phyloP scores from a whole-genome alignment of 202 grass and related monocot species.

The Carex sylvatica region DNA sequence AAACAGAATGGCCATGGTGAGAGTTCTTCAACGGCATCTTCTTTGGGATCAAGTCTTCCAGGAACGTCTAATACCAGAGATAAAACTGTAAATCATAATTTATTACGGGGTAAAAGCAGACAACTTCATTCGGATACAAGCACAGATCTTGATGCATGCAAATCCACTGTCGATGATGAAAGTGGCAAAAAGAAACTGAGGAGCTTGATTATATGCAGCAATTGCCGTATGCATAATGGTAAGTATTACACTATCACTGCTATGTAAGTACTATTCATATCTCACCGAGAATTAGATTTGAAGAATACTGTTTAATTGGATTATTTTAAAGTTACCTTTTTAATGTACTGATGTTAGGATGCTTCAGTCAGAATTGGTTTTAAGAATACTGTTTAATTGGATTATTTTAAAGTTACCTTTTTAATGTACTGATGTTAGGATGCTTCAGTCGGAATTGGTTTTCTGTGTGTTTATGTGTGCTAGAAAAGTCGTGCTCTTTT shows the following conservation, averaged over 20 bases:
- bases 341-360: neutral
- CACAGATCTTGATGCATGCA: neutral
- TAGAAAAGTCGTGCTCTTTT: neutral
- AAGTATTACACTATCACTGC: neutral
- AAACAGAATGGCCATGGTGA: constrained; percentile 34
- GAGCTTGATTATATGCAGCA: constrained; percentile 30
- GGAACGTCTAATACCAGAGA: constrained; percentile 22
- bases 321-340: neutral
- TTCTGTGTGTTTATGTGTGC: neutral
- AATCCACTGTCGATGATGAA: neutral
- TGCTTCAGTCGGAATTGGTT: neutral
- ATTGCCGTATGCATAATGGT: constrained; percentile 27
- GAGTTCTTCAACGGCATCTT: constrained; percentile 27
- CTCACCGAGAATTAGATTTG: neutral
- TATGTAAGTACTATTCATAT: neutral
- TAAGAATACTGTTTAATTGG: constrained; percentile 4
- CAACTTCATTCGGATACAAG: constrained; percentile 24
- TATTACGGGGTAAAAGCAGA: constrained; percentile 41
- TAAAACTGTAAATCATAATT: constrained; percentile 11
- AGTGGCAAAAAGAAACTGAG: constrained; percentile 25
- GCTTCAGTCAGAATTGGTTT: neutral
- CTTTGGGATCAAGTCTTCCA: neutral
- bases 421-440: neutral
- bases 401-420: constrained; percentile 2
- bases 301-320: constrained; percentile 12